Evolutionary conservation across 108 stramenopile species (phyloP), one percentile per base, ranked within the genome.

Genomic region (Skeletonema grethae): DNA sequence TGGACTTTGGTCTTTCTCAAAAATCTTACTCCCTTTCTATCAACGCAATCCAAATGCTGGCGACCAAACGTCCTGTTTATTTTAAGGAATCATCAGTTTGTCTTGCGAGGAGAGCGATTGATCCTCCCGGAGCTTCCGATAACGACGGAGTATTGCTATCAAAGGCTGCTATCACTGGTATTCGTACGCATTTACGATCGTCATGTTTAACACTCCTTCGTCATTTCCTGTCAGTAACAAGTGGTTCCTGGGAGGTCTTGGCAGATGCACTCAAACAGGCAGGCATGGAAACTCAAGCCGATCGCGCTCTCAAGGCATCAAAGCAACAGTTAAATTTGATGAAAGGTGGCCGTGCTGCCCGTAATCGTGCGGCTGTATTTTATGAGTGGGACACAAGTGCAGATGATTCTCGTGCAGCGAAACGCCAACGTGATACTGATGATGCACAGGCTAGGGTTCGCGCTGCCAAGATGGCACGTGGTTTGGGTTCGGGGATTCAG

Each of bases 401-500:
- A 0, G 86, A 80, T 34, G 77, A 83, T 57, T 61, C 80, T 30
- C 85, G 88, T n/a, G 78, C 69, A 13, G 82, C 72, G 24, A 92
- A 92, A 73, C 84, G 95, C 34, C 86, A 91, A 66, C 80, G 88
- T 50, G 90, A 91, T 60, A 89, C 89, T 0, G 92, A 96, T 60
- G 91, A 92, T 83, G 91, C 88, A 28, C 76, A 92, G 76, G 91
- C 86, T 2, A 84, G 88, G 66, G 87, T 95, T 73, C 65, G 88
- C 38, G 88, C 90, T 13, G 91, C 92, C 32, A 91, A 91, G 65
- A 82, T 87, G 29, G 90, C 89, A 9, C 77, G 92, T 58, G 95
- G 95, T 60, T 76, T 96, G 72, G 95, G 95, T 56, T 69, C 89
- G 48, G 95, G 95, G 12, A 91, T 96, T 69, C 95, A 96, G 61